These are phyloP conservation scores for Cenchrus purpureus DNA, from an alignment of 176 grass and related monocot genomes.

Conservation along the genomic window DNA sequence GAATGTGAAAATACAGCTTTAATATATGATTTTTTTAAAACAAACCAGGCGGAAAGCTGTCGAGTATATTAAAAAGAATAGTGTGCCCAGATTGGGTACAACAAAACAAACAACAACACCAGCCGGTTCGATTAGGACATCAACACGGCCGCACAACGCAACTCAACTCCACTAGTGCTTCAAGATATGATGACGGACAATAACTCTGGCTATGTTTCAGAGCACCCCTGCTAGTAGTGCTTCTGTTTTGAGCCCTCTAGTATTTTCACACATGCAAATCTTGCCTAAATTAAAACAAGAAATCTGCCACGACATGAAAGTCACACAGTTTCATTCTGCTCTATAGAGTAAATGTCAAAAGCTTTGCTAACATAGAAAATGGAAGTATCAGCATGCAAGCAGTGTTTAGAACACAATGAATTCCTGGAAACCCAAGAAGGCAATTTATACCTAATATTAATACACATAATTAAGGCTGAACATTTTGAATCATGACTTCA, in stretches of 20 bases:
- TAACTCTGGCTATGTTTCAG: not conserved
- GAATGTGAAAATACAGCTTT: not conserved
- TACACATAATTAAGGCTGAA: not conserved
- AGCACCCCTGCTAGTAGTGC: not conserved
- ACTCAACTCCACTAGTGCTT: too few relatives aligned
- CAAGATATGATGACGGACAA: not conserved
- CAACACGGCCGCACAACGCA: too few relatives aligned
- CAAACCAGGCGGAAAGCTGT: too few relatives aligned
- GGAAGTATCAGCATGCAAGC: not conserved
- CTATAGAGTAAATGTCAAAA: not conserved
- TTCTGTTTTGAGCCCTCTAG: not conserved
- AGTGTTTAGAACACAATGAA: not conserved
- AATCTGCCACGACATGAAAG: not conserved
- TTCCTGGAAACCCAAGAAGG: not conserved
- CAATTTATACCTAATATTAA: not conserved
- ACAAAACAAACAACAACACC: too few relatives aligned
- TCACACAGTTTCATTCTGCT: not conserved
- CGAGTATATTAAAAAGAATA: too few relatives aligned
- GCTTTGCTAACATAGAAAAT: conserved; percentile 12
- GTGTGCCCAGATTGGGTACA: too few relatives aligned
- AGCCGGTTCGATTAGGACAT: too few relatives aligned
- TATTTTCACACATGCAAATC: not conserved
- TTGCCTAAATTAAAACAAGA: not conserved
- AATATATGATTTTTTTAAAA: not conserved
- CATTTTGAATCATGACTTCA: conserved; percentile 13